phyloP scores from a whole-genome alignment of 257 asterid genomes.

The Solanum virginianum region DNA sequence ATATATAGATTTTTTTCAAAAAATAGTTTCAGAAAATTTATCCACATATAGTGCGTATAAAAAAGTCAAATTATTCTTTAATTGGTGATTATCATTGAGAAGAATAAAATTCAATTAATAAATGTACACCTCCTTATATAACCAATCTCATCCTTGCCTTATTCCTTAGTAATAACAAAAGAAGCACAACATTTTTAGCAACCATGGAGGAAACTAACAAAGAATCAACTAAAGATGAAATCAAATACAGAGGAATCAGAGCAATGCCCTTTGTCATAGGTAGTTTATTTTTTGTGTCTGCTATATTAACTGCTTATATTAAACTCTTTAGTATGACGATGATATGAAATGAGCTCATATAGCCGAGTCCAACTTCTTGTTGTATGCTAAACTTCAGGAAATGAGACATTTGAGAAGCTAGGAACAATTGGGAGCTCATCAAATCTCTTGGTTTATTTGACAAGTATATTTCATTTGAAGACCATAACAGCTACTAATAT shows the following conservation, averaged over 20 bases:
- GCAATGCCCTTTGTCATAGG: slow-evolving; percentile 26
- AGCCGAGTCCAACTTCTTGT: background rate
- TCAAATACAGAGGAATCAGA: slow-evolving; percentile 10
- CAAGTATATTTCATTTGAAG: slow-evolving; percentile 16
- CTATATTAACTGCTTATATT: no score
- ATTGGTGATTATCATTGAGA: background rate
- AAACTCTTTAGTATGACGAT: background rate
- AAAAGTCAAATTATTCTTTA: background rate
- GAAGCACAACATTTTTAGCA: background rate
- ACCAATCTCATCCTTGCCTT: background rate
- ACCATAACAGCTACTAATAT: slow-evolving; percentile 17
- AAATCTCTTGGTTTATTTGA: slow-evolving; percentile 21
- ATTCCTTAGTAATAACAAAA: background rate
- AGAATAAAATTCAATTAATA: background rate
- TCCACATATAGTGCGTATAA: background rate
- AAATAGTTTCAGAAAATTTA: background rate
- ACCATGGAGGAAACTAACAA: background rate
- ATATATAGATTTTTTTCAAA: no score
- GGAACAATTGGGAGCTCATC: slow-evolving; percentile 22
- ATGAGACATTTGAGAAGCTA: slow-evolving; percentile 23
- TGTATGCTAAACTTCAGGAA: slow-evolving; percentile 4
- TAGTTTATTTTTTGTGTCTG: background rate
- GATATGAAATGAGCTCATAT: background rate
- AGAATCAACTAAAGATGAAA: background rate
- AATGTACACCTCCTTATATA: background rate